Evolutionary conservation across 352 stramenopile species (phyloP).

Genomic region (Pythium grandisporangium): DNA sequence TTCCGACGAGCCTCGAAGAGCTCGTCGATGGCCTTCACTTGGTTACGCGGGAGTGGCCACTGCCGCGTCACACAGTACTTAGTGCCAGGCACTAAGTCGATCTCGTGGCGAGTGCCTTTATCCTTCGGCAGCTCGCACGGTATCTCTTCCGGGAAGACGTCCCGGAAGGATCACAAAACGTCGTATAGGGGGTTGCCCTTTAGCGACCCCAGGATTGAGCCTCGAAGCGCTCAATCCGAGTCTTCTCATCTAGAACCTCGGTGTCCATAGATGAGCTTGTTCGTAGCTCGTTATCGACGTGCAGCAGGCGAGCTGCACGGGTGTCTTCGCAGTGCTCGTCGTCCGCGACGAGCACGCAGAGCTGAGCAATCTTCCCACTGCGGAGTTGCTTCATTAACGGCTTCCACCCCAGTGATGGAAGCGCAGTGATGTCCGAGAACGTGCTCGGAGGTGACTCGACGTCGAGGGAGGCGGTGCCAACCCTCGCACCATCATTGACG

Average conservation of each 20-base stretch:
- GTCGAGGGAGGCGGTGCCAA: slow-evolving; percentile 1
- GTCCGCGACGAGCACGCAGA: slow-evolving; percentile 3
- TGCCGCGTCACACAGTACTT: slow-evolving; percentile 1
- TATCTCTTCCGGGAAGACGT: slow-evolving; percentile 3
- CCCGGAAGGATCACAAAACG: slow-evolving; percentile 1
- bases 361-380: slow-evolving; percentile 2
- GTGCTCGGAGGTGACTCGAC: slow-evolving; percentile 4
- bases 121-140: slow-evolving; percentile 4
- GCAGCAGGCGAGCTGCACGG: slow-evolving; percentile 3
- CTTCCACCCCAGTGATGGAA: slow-evolving; percentile 3
- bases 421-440: slow-evolving; percentile 3
- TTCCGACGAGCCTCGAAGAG: slow-evolving; percentile 8
- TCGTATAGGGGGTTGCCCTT: slow-evolving; percentile 3
- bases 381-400: slow-evolving; percentile 1
- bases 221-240: background rate
- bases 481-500: slow-evolving; percentile 2
- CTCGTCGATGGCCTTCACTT: slow-evolving; percentile 5
- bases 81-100: background rate
- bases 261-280: slow-evolving; percentile 5
- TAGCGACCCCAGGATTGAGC: slow-evolving; percentile 3
- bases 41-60: background rate
- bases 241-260: slow-evolving; percentile 1
- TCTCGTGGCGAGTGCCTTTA: background rate
- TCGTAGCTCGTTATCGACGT: slow-evolving; percentile 2
- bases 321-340: slow-evolving; percentile 3